Evolutionary conservation across 306 rosid genomes (phyloP).

Genomic region (Acacia melanoxylon): DNA sequence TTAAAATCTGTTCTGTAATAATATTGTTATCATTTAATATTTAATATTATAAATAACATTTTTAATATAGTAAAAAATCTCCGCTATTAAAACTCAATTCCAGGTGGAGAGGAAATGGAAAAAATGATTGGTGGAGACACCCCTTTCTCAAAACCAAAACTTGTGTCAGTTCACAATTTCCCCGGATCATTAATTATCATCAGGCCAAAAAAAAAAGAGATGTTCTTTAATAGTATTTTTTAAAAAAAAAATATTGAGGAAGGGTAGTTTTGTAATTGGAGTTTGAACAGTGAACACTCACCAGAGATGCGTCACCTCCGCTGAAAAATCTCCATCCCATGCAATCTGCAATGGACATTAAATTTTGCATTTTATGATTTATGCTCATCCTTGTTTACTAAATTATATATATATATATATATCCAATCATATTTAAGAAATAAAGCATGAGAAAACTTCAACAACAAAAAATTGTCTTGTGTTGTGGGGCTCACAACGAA

Average conservation of each 20-base stretch:
- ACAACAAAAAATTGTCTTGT: too few relatives aligned
- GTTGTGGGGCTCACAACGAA: neutral
- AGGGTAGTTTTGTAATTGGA: constrained; percentile 24
- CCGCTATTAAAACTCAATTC: too few relatives aligned
- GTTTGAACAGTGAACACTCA: constrained; percentile 38
- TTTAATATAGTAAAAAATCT: too few relatives aligned
- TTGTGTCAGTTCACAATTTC: neutral
- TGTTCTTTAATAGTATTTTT: too few relatives aligned
- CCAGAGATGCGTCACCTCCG: constrained; percentile 57
- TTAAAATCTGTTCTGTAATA: too few relatives aligned
- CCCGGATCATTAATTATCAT: neutral
- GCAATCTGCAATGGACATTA: constrained; percentile 49
- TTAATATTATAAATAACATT: too few relatives aligned
- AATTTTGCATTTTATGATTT: neutral
- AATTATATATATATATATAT: neutral
- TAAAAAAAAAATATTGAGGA: neutral
- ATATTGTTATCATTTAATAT: too few relatives aligned
- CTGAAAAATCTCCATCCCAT: constrained; percentile 59
- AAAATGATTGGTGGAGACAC: too few relatives aligned
- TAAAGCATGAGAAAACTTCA: too few relatives aligned
- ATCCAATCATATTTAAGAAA: neutral
- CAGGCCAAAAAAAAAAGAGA: too few relatives aligned
- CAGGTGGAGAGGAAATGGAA: too few relatives aligned
- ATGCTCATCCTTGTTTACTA: neutral
- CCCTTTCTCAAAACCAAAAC: neutral